phyloP scores from a whole-genome alignment of 352 stramenopile genomes.

The Globisporangium nodosum region DNA sequence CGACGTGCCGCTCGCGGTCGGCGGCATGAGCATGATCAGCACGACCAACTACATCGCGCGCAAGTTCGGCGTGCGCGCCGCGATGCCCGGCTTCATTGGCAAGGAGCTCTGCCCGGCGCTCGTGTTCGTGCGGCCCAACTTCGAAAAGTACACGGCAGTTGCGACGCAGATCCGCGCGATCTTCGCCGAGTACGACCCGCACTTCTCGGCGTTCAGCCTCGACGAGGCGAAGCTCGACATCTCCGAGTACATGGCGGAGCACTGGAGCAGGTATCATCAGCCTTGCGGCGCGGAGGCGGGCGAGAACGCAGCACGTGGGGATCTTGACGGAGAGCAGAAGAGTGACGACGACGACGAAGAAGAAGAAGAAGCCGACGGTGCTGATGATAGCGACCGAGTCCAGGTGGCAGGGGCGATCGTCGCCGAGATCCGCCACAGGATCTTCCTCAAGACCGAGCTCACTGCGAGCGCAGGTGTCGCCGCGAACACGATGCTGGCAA shows the following conservation, averaged over 20 bases:
- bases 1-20: slow-evolving; percentile 90
- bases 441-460: slow-evolving; percentile 84
- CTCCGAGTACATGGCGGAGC: slow-evolving; percentile 74
- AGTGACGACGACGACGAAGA: not conserved
- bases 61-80: slow-evolving; percentile 91
- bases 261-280: slow-evolving; percentile 45
- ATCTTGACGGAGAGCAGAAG: not conserved
- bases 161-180: slow-evolving; percentile 69
- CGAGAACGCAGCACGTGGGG: too few species aligned
- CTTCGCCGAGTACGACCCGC: slow-evolving; percentile 91
- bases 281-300: too few species aligned
- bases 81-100: slow-evolving; percentile 96
- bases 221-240: slow-evolving; percentile 96
- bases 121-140: slow-evolving; percentile 90
- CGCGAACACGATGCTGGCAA: slow-evolving; percentile 91
- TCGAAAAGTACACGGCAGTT: slow-evolving; percentile 88
- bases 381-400: slow-evolving; percentile 16
- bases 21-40: slow-evolving; percentile 91
- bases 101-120: slow-evolving; percentile 92
- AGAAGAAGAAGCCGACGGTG: not conserved
- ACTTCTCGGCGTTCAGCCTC: slow-evolving; percentile 88
- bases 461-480: slow-evolving; percentile 93
- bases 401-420: slow-evolving; percentile 61
- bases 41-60: slow-evolving; percentile 95
- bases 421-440: slow-evolving; percentile 75